Evolutionary conservation across 805 yeast species (phyloP), one percentile per base, ranked within the genome.

Genomic region (Metschnikowia proteae): DNA sequence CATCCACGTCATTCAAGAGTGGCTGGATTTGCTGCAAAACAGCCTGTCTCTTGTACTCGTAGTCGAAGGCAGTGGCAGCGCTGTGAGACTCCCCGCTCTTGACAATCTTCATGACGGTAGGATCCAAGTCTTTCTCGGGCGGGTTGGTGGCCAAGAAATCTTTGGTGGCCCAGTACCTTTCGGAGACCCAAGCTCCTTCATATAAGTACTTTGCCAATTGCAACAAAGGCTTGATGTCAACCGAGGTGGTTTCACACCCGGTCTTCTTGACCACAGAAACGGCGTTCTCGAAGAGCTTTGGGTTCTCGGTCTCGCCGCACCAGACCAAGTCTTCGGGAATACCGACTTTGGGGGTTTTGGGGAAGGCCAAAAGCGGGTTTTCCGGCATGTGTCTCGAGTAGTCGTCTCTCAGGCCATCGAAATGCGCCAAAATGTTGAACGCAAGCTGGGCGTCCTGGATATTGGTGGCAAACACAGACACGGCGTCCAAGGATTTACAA

Each of bases 171-270:
- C 88, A 82, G 70, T 82, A 90, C 58, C 99, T 80, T 71, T 92
- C 99, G 25, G 95, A 88, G 8, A 92, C 98, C 99, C 99, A 92
- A n/a, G 98, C 87, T 50, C 99, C 99, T 62, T 92, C 97, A 64
- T 92, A 92, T 33, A 92, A 76, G 62, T 94, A 87, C 58, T 81
- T 81, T 13, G 98, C 99, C 49, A 92, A 75, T 33, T 86, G 86
- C 52, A 88, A 73, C 36, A 92, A 73, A 3, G 90, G 87, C 13
- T 83, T 66, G 64, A 92, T 91, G 67, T 89, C 91, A 38, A 83
- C 65, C 8, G 82, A 71, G 23, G 80, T 76, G 28, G 88, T 68
- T 36, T 73, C 71, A 46, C 78, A 78, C 38, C 85, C 87, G 11
- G 78, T 58, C 37, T 69, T 59, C 37, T 72, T 66, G 39, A 62